These are phyloP conservation scores for Penicillium chermesinum DNA, from an alignment of 495 filamentous ascomycete genomes.

Conservation along the genomic window DNA sequence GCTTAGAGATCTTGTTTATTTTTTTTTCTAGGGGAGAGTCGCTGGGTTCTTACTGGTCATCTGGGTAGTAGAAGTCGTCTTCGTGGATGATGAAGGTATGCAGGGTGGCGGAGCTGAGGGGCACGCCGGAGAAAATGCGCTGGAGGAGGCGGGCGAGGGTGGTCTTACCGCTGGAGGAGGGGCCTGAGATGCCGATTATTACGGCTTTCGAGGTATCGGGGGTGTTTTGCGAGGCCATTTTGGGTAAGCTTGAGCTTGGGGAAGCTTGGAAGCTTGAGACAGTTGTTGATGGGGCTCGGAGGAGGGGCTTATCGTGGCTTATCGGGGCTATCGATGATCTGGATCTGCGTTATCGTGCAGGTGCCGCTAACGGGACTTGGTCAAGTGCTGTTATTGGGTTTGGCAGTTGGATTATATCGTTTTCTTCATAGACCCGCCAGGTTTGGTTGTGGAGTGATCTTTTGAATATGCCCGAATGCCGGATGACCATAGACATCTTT, in stretches of 20 bases:
- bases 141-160: conserved; percentile 71
- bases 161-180: conserved; percentile 75
- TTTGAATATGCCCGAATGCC: no score
- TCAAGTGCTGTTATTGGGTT: no score
- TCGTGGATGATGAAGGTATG: conserved; percentile 75
- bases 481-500: no score
- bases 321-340: no score
- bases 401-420: no score
- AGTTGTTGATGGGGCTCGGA: not conserved
- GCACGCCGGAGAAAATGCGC: conserved; percentile 51
- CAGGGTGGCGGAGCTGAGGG: conserved; percentile 8
- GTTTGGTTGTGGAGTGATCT: no score
- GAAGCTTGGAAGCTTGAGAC: not conserved
- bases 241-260: not conserved
- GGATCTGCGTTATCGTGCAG: conserved; percentile 43
- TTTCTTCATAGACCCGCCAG: no score
- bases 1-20: not conserved
- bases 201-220: conserved; percentile 30
- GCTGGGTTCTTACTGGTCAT: conserved; percentile 50
- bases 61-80: conserved; percentile 86
- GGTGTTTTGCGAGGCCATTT: not conserved
- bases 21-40: not conserved
- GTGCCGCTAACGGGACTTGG: no score
- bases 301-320: not conserved
- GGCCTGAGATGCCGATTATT: conserved; percentile 68